Evolutionary conservation across 2,329 filamentous ascomycete species (phyloP).

Genomic region (Xylariaceae sp.): DNA sequence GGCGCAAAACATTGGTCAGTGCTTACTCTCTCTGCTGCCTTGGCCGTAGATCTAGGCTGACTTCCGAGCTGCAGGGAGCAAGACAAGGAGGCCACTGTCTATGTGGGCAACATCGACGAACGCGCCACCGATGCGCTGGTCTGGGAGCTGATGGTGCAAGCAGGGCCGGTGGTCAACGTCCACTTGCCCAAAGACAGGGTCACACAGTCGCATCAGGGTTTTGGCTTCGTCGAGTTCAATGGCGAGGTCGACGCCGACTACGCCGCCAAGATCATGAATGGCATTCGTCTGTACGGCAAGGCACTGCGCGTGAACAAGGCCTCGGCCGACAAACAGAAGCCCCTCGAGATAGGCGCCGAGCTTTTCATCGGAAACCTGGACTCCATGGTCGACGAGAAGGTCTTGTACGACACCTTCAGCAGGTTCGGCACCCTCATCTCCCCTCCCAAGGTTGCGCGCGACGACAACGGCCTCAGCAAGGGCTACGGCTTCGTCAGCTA

Average conservation of each 20-base stretch:
- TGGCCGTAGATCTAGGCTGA: no score
- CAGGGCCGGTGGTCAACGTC: slow-evolving; percentile 94
- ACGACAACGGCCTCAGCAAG: slow-evolving; percentile 82
- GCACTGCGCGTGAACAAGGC: slow-evolving; percentile 95
- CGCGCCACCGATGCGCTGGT: slow-evolving; percentile 83
- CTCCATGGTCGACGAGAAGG: slow-evolving; percentile 88
- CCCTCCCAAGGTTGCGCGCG: slow-evolving; percentile 84
- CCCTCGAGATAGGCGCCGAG: slow-evolving; percentile 89
- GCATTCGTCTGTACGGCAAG: slow-evolving; percentile 86
- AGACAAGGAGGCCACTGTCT: slow-evolving; percentile 96
- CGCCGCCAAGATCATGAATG: slow-evolving; percentile 93
- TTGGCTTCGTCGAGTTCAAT: slow-evolving; percentile 98
- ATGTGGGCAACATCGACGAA: slow-evolving; percentile 97
- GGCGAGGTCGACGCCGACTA: slow-evolving; percentile 95
- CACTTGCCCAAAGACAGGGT: slow-evolving; percentile 98
- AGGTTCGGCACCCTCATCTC: slow-evolving; percentile 82
- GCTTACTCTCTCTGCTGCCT: no score
- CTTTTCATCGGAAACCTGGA: slow-evolving; percentile 96
- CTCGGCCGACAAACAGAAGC: slow-evolving; percentile 85
- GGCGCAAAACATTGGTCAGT: slow-evolving; percentile 30
- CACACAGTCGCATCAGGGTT: slow-evolving; percentile 92
- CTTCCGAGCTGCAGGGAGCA: slow-evolving; percentile 76
- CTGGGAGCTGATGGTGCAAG: slow-evolving; percentile 98
- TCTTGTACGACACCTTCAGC: slow-evolving; percentile 88
- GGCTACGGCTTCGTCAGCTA: slow-evolving; percentile 96